Conservation (phyloP, 495 filamentous ascomycete species). For the Trichoderma virens region DNA sequence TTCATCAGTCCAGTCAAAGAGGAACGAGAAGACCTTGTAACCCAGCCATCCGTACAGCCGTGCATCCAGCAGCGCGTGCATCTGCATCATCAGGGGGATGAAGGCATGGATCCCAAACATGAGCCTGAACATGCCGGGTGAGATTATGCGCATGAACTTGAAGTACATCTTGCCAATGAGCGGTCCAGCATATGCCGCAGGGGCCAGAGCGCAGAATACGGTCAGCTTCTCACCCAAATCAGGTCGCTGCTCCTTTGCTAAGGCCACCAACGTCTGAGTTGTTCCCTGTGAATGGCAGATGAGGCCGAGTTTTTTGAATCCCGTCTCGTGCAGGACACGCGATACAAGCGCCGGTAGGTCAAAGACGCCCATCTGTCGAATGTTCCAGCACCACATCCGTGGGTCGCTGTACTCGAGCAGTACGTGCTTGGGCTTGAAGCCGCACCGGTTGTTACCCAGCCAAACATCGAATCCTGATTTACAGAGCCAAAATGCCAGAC, state of each 20-base stretch:
- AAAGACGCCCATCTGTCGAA: slow-evolving; percentile 84
- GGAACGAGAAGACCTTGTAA: slow-evolving; percentile 81
- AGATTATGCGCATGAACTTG: slow-evolving; percentile 81
- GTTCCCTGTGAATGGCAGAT: slow-evolving; percentile 90
- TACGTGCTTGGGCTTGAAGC: slow-evolving; percentile 68
- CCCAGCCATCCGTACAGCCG: slow-evolving; percentile 75
- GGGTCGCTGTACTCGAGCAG: slow-evolving; percentile 66
- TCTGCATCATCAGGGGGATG: slow-evolving; percentile 90
- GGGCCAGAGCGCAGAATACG: slow-evolving; percentile 88
- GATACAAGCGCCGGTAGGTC: slow-evolving; percentile 86
- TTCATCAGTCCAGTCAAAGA: slow-evolving; percentile 83
- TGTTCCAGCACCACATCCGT: slow-evolving; percentile 97
- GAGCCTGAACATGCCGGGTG: slow-evolving; percentile 65
- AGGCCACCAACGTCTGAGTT: slow-evolving; percentile 79
- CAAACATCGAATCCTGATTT: slow-evolving; percentile 95
- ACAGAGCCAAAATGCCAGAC: slow-evolving; percentile 83
- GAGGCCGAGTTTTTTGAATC: slow-evolving; percentile 75
- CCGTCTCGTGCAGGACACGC: slow-evolving; percentile 73
- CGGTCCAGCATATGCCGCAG: slow-evolving; percentile 85
- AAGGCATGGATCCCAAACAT: slow-evolving; percentile 93
- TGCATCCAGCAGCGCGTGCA: slow-evolving; percentile 58
- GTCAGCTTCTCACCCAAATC: slow-evolving; percentile 78
- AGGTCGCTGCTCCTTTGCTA: slow-evolving; percentile 87
- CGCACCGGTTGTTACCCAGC: slow-evolving; percentile 93
- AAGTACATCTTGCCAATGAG: slow-evolving; percentile 83